These are phyloP conservation scores for Salix udensis DNA, from an alignment of 345 rosid species.

Conservation along the genomic window DNA sequence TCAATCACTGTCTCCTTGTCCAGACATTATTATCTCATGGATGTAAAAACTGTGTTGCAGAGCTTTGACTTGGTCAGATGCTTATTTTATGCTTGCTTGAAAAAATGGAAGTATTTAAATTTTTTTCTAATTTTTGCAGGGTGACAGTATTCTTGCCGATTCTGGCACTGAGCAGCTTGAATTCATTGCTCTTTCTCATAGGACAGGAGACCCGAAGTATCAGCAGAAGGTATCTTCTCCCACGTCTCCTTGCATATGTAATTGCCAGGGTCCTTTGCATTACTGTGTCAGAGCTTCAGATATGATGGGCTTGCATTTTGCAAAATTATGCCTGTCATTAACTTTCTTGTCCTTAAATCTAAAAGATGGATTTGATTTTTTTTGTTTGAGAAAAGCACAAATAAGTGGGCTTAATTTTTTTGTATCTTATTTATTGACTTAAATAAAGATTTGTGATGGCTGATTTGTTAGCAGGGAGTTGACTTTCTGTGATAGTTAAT, in stretches of 20 bases:
- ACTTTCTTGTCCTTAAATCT: neutral
- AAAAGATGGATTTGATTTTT: neutral
- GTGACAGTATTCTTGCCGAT: conserved; percentile 92
- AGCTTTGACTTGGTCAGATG: neutral
- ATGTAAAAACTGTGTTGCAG: neutral
- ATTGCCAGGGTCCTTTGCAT: neutral
- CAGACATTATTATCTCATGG: neutral
- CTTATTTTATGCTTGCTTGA: neutral
- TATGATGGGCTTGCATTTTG: neutral
- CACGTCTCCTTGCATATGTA: neutral
- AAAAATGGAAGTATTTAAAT: conserved; percentile 8
- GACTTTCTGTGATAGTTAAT: neutral
- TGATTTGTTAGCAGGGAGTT: neutral
- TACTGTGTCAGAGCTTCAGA: neutral
- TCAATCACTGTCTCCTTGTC: neutral
- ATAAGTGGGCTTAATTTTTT: neutral
- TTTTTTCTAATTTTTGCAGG: conserved; percentile 40
- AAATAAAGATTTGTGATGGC: neutral
- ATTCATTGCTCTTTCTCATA: conserved; percentile 94
- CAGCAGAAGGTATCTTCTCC: conserved; percentile 65
- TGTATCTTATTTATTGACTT: too few species aligned
- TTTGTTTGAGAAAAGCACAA: neutral
- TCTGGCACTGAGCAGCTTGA: conserved; percentile 97
- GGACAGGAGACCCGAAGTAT: conserved; percentile 89
- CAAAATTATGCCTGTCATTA: neutral